Base-by-base conservation (phyloP, 164 flowering plant species). In the Vitis cinerea region DNA sequence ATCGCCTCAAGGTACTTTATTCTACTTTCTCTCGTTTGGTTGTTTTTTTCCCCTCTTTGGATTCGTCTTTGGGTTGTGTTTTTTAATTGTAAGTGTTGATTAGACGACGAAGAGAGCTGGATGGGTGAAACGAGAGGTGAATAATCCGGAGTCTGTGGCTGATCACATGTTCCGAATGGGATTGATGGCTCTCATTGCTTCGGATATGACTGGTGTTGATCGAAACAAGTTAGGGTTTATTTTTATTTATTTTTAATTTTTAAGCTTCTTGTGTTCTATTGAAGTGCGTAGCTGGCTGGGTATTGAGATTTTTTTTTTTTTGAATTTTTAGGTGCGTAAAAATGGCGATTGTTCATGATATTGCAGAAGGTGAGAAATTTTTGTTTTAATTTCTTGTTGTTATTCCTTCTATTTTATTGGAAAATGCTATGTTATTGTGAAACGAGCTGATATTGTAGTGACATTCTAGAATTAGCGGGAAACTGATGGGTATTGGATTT, bases 121-220 rank as follows among this genome's bases (percentile, higher is more conserved):
- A 48, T 95, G 99, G 99, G 81, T 91, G 4, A 68, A 71, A 47
- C 87, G 83, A 58, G 91, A 71, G n/a, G 78, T 95, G 1, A 63
- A 84, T 60, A 73, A 81, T 66, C 94, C 99, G 4, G 99, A 95
- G 70, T 93, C 99, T 3, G 83, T 95, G 61, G 88, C 98, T 37
- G 99, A 95, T 78, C 99, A 95, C 74, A 95, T 95, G 99, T 90
- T 93, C 59, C 85, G 97, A 37, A 93, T 95, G 99, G 90, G 92
- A 47, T 17, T 95, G n/a, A 95, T 93, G 99, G 92, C 92, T 61
- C 88, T 95, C 58, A 82, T 91, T 52, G 66, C 93, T 75, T 54
- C 86, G 0, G 98, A 95, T 78, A 47, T 91, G 31, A 98, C 97
- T 29, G 96, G 93, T 0, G 82, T 95, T 13, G 77, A 95, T 69